These are phyloP conservation scores for Pulveroboletus sp. DNA, from an alignment of 768 basidiomycete genomes.

Conservation along the genomic window DNA sequence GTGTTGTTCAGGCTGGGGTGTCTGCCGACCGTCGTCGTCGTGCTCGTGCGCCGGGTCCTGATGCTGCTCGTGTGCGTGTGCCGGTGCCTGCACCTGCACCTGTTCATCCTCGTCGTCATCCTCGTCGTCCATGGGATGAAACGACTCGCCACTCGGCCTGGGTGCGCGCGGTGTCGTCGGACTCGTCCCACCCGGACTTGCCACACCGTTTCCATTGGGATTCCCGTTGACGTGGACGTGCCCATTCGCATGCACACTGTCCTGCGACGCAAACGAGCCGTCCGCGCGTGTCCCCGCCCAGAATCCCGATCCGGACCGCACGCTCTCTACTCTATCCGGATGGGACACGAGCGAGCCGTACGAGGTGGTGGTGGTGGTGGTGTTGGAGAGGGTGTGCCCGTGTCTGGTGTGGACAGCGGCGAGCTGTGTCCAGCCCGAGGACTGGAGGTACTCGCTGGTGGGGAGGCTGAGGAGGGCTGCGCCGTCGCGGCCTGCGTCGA, in stretches of 20 bases:
- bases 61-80: not conserved
- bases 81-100: slow-evolving; percentile 1
- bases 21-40: slow-evolving; percentile 23
- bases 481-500: slow-evolving; percentile 77
- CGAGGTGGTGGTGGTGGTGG: slow-evolving; percentile 18
- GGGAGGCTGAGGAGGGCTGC: slow-evolving; percentile 80
- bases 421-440: slow-evolving; percentile 64
- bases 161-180: slow-evolving; percentile 13
- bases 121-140: slow-evolving; percentile 31
- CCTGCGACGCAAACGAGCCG: slow-evolving; percentile 18
- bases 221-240: no score
- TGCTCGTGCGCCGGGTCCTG: no score
- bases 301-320: slow-evolving; percentile 72
- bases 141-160: slow-evolving; percentile 27
- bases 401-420: slow-evolving; percentile 6
- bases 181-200: no score
- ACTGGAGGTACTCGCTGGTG: slow-evolving; percentile 84
- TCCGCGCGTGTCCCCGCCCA: slow-evolving; percentile 50
- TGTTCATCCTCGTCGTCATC: slow-evolving; percentile 19
- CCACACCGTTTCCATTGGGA: no score
- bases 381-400: slow-evolving; percentile 17
- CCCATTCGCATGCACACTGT: slow-evolving; percentile 15
- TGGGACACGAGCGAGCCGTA: not conserved
- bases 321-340: slow-evolving; percentile 32
- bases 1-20: slow-evolving; percentile 18